phyloP scores from a whole-genome alignment of 192 early-diverging fungal genomes.

The Coemansia reversa region DNA sequence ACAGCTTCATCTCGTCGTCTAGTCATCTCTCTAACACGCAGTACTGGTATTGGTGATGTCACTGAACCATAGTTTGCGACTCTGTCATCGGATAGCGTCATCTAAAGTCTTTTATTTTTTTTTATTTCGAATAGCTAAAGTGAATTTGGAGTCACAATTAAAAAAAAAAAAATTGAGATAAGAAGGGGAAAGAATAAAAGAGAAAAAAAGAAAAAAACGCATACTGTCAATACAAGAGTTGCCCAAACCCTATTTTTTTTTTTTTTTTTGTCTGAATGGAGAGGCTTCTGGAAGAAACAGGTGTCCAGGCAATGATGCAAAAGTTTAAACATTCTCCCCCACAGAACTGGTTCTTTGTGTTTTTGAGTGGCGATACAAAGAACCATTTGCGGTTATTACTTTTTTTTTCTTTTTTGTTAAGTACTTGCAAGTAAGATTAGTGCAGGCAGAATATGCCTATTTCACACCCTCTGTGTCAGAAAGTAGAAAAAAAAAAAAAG shows the following conservation, averaged over 20 bases:
- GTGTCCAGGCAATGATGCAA: background rate
- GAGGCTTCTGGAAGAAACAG: background rate
- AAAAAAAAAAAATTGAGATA: background rate
- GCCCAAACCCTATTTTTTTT: too few relatives aligned
- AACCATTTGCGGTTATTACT: too few relatives aligned
- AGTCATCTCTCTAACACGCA: conserved; percentile 41
- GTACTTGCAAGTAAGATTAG: background rate
- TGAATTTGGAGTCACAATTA: background rate
- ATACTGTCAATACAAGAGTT: too few relatives aligned
- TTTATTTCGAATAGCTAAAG: background rate
- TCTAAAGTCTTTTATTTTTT: background rate
- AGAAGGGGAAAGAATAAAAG: background rate
- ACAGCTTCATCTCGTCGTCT: conserved; percentile 30
- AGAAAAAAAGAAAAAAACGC: background rate
- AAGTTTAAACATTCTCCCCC: background rate
- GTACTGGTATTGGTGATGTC: conserved; percentile 8
- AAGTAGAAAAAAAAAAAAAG: background rate
- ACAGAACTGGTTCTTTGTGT: too few relatives aligned
- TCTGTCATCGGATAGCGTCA: background rate
- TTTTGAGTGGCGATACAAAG: too few relatives aligned
- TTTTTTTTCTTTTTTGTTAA: too few relatives aligned
- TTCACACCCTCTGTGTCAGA: background rate
- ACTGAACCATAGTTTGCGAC: conserved; percentile 19
- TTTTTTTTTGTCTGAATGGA: background rate
- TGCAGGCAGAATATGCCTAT: background rate